Evolutionary conservation across 495 filamentous ascomycete species (phyloP), one percentile per base, ranked within the genome.

Genomic region (Neurospora cerealis): DNA sequence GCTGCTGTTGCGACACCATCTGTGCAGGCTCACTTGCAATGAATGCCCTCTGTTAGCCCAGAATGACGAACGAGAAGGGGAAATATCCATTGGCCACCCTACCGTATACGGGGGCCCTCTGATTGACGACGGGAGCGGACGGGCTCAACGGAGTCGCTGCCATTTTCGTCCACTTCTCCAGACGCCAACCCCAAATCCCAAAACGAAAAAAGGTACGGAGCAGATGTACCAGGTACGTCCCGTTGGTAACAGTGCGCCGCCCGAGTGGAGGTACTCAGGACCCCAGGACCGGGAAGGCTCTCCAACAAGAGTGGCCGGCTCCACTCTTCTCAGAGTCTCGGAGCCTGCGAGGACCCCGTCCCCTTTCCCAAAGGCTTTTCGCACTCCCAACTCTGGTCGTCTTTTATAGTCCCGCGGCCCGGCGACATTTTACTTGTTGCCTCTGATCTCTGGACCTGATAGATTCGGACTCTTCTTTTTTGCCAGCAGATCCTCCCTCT

Each of bases 331-430:
- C 13, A 66, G 54, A 62, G 28, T 66, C 76, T 77, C 77, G 77
- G 77, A 69, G 70, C 66, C 41, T 75, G 74, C 72, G 73, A 77
- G 77, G 36, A 70, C 66, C 54, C 77, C 77, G 77, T 72, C 70
- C 32, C 71, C 73, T 73, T 42, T 39, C 36, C 28, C 28, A 66
- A 34, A 66, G 13, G 15, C 15, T 34, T 66, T 66, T 66, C 28
- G 54, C 54, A 32, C 24, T 60, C 48, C 48, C 24, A 17, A 7
- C 13, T 34, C 24, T 28, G 21, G 10, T 32, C 48, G 24, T 71
- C n/a, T 70, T 48, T 73, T 73, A 75, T 62, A 62, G 24, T 28
- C 54, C 54, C 5, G 54, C 54, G 54, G 54, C 28, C 28, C 28
- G 54, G 54, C 15, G 54, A 66, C 28, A 19, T 62, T 62, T 32